phyloP scores from a whole-genome alignment of 2,329 filamentous ascomycete species.

The Pseudogymnoascus sp. region DNA sequence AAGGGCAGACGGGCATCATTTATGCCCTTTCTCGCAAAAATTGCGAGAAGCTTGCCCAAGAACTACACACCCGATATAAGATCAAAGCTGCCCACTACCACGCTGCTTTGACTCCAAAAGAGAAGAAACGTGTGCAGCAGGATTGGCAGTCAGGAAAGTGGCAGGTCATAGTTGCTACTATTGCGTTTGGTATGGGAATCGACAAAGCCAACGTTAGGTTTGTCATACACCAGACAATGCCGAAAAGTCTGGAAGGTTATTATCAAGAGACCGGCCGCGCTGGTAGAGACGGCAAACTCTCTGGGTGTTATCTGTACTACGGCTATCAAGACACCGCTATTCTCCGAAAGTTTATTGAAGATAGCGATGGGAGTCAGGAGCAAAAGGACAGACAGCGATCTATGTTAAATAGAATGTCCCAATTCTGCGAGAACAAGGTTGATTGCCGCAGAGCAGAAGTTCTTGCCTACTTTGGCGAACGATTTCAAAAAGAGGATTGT shows the following conservation, averaged over 20 bases:
- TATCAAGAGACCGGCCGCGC: slow-evolving; percentile 97
- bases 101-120: slow-evolving; percentile 59
- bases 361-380: slow-evolving; percentile 64
- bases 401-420: slow-evolving; percentile 77
- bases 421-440: slow-evolving; percentile 80
- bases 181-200: slow-evolving; percentile 99
- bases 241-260: slow-evolving; percentile 94
- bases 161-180: slow-evolving; percentile 93
- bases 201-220: slow-evolving; percentile 96
- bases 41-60: slow-evolving; percentile 69
- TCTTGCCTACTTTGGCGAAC: slow-evolving; percentile 87
- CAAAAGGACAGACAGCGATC: slow-evolving; percentile 76
- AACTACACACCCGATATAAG: slow-evolving; percentile 49
- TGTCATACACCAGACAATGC: slow-evolving; percentile 85
- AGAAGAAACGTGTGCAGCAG: slow-evolving; percentile 64
- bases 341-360: slow-evolving; percentile 71
- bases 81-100: slow-evolving; percentile 82
- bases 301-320: slow-evolving; percentile 86
- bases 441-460: slow-evolving; percentile 86
- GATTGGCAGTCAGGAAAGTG: slow-evolving; percentile 72
- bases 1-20: slow-evolving; percentile 73
- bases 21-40: slow-evolving; percentile 82
- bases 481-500: slow-evolving; percentile 65
- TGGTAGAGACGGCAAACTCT: slow-evolving; percentile 78
- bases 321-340: slow-evolving; percentile 66